Evolutionary conservation across 176 grass and related monocot species (phyloP).

Genomic region (Leersia perrieri): DNA sequence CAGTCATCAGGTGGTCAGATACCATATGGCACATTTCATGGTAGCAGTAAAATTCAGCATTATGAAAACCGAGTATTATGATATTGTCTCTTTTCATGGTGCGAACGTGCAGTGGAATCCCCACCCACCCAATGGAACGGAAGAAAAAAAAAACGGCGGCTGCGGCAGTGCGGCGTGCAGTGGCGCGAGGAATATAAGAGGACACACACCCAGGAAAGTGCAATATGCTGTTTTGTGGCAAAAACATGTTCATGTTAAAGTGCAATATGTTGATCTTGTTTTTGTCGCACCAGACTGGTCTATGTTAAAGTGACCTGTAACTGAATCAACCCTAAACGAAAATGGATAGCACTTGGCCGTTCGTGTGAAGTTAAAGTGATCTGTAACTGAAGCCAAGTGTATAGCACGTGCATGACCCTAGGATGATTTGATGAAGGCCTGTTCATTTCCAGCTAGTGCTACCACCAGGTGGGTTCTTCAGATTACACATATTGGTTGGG

Average conservation of each 20-base stretch:
- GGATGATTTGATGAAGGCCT: background rate
- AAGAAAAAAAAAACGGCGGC: background rate
- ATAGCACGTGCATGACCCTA: background rate
- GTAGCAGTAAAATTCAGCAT: too few species aligned
- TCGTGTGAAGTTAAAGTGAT: background rate
- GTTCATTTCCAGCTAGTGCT: background rate
- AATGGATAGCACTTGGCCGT: background rate
- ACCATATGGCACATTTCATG: too few species aligned
- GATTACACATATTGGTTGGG: background rate
- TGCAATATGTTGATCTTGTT: background rate
- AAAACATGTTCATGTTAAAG: too few species aligned
- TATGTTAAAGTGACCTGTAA: background rate
- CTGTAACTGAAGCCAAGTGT: background rate
- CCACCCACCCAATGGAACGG: background rate
- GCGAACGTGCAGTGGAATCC: too few species aligned
- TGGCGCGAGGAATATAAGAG: too few species aligned
- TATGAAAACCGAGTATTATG: too few species aligned
- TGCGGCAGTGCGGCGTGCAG: background rate
- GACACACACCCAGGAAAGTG: too few species aligned
- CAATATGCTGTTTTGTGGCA: too few species aligned
- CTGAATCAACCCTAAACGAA: too few species aligned
- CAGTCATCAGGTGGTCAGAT: too few species aligned
- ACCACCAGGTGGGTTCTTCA: background rate
- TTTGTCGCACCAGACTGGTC: background rate
- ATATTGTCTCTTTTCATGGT: too few species aligned